Evolutionary conservation across 2,329 filamentous ascomycete species (phyloP).

Genomic region (Fusarium begoniae): DNA sequence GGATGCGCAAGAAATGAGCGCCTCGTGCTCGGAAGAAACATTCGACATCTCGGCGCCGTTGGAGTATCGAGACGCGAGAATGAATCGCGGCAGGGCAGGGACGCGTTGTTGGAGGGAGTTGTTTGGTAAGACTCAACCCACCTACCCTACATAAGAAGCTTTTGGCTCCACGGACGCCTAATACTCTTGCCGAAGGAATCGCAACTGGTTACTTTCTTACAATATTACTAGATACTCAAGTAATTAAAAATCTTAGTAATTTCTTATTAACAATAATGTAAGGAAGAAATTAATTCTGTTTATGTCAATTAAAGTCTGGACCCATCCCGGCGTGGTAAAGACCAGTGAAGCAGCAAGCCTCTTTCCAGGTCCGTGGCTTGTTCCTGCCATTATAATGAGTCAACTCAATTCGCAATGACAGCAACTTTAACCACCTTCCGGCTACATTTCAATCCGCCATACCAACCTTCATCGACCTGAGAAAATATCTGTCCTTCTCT

Average conservation of each 20-base stretch:
- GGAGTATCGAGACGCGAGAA: background rate
- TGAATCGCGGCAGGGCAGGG: background rate
- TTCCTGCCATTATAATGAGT: no score
- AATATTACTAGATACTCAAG: background rate
- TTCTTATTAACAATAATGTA: no score
- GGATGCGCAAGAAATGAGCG: background rate
- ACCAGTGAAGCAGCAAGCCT: no score
- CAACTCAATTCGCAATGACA: no score
- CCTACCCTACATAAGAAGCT: background rate
- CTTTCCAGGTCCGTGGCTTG: no score
- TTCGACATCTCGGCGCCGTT: background rate
- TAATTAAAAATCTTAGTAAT: fast-evolving
- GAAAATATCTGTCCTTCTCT: no score
- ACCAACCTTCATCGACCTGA: background rate
- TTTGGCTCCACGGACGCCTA: fast-evolving
- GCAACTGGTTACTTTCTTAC: background rate
- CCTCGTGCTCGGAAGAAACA: background rate
- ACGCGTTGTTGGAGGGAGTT: background rate
- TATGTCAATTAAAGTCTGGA: background rate
- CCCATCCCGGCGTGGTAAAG: background rate
- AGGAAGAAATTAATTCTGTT: background rate
- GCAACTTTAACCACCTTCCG: no score
- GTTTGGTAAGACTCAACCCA: background rate
- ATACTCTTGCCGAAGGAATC: background rate
- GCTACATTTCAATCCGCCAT: background rate